Base-by-base conservation (phyloP, 2,329 filamentous ascomycete species). In the Escovopsis weberi region DNA sequence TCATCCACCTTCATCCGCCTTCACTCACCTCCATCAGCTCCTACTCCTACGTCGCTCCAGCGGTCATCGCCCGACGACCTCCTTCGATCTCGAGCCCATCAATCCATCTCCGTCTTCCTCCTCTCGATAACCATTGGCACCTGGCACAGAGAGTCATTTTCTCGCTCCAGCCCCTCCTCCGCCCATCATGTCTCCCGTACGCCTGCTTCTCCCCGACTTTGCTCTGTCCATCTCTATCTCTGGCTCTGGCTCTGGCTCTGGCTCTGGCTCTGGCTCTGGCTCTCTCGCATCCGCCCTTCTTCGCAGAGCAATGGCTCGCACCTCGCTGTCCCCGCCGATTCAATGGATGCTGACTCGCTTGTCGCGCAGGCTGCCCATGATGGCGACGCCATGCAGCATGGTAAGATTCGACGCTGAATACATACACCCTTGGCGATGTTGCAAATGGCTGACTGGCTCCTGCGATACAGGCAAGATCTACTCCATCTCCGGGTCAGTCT, bases 401-500 rank as follows among this genome's bases (percentile, higher is more conserved):
- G 67, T 70, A 59, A 51, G 66, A 45, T 39, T 33, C 40, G 9
- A 28, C 26, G 26, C 26, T n/a, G n/a, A n/a, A n/a, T n/a, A n/a
- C n/a, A n/a, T n/a, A n/a, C n/a, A n/a, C n/a, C n/a, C n/a, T n/a
- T n/a, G n/a, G n/a, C n/a, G n/a, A n/a, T n/a, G n/a, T n/a, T n/a
- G 11, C 15, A 40, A 40, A 34, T 44, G 47, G 45, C 53, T 59
- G 48, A 58, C 53, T 45, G 39, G 38, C 44, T 45, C 44, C 23
- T 9, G 26, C 26, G 26, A 28, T 12, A 26, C 50, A 75, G 72
- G 72, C 69, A 75, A 74, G 66, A 73, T 76, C 62, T 76, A 68
- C 63, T 76, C 72, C 59, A 64, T 76, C 52, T 75, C 72, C 50
- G 80, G 79, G 72, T 76, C 53, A 61, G 70, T 71, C 36, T 28